Base-by-base conservation (phyloP, 768 basidiomycete genomes). In the Mycena epipterygia region DNA sequence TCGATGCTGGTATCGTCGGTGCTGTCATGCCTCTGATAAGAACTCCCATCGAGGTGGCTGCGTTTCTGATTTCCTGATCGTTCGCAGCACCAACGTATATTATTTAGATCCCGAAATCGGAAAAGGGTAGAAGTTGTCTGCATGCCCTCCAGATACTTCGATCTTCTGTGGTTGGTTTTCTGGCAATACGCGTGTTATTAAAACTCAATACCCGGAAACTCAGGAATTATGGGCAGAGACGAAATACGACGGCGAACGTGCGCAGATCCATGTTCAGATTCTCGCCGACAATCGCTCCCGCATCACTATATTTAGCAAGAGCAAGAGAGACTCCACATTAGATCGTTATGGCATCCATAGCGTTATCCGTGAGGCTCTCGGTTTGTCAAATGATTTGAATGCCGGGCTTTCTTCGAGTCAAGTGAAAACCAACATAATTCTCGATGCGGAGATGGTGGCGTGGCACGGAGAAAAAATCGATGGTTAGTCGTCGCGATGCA, bases 181-280 rank as follows among this genome's bases (percentile, higher is more conserved):
- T n/a, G n/a, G n/a, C n/a, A n/a, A n/a, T n/a, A n/a, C n/a, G n/a
- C n/a, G n/a, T n/a, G n/a, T n/a, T n/a, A n/a, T n/a, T n/a, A n/a
- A n/a, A n/a, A n/a, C n/a, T n/a, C n/a, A n/a, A n/a, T n/a, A n/a
- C n/a, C n/a, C n/a, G n/a, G n/a, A n/a, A n/a, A n/a, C n/a, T n/a
- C 81, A 85, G 14, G 79, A 77, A 30, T 84, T 96, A 12, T 97
- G 93, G 89, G 94, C 92, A 2, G 96, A 98, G 81, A 96, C 91
- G 0, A 98, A 98, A 79, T 97, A 97, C 78, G 96, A 97, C 67
- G 96, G 96, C 13, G 96, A 97, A 80, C 87, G 96, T n/a, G 92
- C 95, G 63, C 96, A 98, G 74, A 95, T 97, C 30, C 96, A 98
- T 76, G 88, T 96, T 27, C 84, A 91, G 75, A 76, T 91, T 2